phyloP scores from a whole-genome alignment of 2,329 filamentous ascomycete species.

The Pseudocercospora cruenta region DNA sequence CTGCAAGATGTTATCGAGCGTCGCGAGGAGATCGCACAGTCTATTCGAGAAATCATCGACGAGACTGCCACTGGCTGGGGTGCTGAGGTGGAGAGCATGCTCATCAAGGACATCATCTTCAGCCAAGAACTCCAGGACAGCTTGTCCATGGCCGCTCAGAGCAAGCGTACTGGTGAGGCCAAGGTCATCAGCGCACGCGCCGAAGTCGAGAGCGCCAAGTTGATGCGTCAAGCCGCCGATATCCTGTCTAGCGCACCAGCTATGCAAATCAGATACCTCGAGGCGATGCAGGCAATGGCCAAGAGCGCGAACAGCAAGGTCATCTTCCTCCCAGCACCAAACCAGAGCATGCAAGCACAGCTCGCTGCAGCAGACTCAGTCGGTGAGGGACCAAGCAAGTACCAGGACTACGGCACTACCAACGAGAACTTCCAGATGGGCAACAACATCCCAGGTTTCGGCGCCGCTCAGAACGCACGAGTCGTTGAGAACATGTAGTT shows the following conservation, averaged over 20 bases:
- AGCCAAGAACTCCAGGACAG: constrained; percentile 93
- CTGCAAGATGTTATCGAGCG: constrained; percentile 98
- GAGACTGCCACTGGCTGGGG: constrained; percentile 94
- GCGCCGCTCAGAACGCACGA: constrained; percentile 78
- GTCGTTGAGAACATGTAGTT: constrained; percentile 83
- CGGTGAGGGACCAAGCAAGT: constrained; percentile 60
- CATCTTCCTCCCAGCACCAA: constrained; percentile 70
- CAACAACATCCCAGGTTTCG: constrained; percentile 58
- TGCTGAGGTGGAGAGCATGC: constrained; percentile 95
- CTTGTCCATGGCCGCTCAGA: constrained; percentile 96
- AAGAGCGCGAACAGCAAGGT: constrained; percentile 88
- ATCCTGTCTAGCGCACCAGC: constrained; percentile 89
- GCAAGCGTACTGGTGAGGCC: constrained; percentile 96
- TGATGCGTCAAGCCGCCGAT: constrained; percentile 89
- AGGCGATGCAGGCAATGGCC: constrained; percentile 98
- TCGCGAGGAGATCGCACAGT: constrained; percentile 93
- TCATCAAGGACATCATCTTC: constrained; percentile 99
- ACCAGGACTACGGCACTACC: constrained; percentile 38
- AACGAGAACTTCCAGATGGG: constrained; percentile 40
- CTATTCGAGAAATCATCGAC: constrained; percentile 95
- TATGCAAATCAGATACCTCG: constrained; percentile 97
- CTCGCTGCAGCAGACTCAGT: constrained; percentile 54
- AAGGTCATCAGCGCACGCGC: constrained; percentile 98
- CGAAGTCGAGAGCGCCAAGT: constrained; percentile 92
- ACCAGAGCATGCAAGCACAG: constrained; percentile 59